Base-by-base conservation (phyloP, 2,329 filamentous ascomycete species). In the Colletotrichum higginsianum region DNA sequence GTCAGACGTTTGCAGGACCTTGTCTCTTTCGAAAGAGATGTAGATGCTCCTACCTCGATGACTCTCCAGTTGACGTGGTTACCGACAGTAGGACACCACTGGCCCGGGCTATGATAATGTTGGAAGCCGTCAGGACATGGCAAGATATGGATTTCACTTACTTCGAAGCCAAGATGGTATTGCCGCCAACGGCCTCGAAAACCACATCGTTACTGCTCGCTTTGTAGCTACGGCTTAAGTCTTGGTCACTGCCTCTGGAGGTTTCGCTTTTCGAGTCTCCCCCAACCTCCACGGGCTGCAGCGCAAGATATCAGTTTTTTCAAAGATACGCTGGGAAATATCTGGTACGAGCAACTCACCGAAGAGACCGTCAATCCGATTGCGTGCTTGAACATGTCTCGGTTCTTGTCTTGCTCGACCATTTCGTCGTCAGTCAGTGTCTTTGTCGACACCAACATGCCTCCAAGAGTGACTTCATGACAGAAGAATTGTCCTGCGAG, bases 131-230 rank as follows among this genome's bases (percentile, higher is more conserved):
- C 18, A 26, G 8, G 15, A 42, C 15, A 2, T 9, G 23, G 9
- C 2, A 2, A 40, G 15, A 18, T 15, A 6, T 2, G 2, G 9
- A 2, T n/a, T 5, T 2, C 8, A 23, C 46, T n/a, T 35, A 68
- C 60, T n/a, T 68, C 4, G 66, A 64, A 35, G 66, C 66, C 18
- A 68, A 38, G 23, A 68, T 68, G 21, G 66, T 68, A 6, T 68
- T 68, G 23, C 66, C 66, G 4, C 66, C 66, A 6, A 64, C 44
- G 3, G 66, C 66, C 23, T 68, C 66, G 23, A 68, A 68, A 0
- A 68, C 66, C 44, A 68, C 66, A 4, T 38, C 16, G 4, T 64
- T 52, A 3, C 18, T 46, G 23, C 21, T 57, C 6, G 57, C 53
- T 23, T 35, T 58, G 18, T 30, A 49, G 49, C 49, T 47, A 11